These are phyloP conservation scores for Chlorella sp. DNA, from an alignment of 139 green algal genomes.

Conservation along the genomic window DNA sequence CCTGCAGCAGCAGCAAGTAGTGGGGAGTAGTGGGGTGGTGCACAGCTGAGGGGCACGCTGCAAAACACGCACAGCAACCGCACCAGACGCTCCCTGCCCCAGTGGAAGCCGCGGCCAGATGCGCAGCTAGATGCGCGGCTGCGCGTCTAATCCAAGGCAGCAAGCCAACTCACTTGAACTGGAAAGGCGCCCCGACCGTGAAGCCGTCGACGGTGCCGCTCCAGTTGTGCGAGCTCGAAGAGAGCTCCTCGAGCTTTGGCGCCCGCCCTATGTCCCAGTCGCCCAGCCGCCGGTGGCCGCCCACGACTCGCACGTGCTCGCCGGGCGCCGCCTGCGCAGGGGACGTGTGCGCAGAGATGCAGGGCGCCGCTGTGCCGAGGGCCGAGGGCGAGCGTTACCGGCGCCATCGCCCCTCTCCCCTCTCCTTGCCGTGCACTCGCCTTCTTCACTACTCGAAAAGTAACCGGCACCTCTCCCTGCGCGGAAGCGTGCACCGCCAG, in stretches of 20 bases:
- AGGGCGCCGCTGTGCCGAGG: not conserved
- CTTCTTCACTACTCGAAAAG: slow-evolving; percentile 14
- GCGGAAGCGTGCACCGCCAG: no score
- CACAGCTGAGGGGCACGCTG: not conserved
- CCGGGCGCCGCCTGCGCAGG: not conserved
- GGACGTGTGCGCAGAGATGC: not conserved
- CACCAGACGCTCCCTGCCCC: no score
- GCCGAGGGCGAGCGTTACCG: not conserved
- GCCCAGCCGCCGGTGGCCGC: not conserved
- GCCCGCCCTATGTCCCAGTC: not conserved
- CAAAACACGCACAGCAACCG: no score
- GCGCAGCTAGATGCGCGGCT: no score
- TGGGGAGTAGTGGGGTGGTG: not conserved
- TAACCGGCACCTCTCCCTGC: not conserved
- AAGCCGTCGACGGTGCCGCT: not conserved
- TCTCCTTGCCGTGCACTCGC: not conserved
- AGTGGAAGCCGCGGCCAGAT: no score
- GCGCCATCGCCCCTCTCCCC: not conserved
- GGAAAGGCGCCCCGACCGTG: not conserved
- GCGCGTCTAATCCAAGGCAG: no score
- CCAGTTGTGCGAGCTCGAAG: not conserved
- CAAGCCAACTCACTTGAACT: not conserved
- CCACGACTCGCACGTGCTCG: slow-evolving; percentile 10
- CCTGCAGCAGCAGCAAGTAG: not conserved
- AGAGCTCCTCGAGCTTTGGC: not conserved